phyloP scores from a whole-genome alignment of 805 yeast genomes.

The Starmerella gropengiesseri region DNA sequence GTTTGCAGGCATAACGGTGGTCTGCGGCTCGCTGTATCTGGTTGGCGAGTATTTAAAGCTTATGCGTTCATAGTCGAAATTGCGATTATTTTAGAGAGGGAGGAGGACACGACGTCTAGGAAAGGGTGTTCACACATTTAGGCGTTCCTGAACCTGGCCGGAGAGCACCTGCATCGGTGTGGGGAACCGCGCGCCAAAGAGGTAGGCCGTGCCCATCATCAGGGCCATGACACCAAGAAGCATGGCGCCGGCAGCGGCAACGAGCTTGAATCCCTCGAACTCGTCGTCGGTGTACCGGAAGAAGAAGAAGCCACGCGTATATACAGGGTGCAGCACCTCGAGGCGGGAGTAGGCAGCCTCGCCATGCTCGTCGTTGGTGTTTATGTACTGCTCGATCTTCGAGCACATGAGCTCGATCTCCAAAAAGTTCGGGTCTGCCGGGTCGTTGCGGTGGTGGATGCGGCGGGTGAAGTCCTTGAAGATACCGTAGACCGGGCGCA shows the following conservation, averaged over 20 bases:
- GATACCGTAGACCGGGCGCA: constrained; percentile 63
- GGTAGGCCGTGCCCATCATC: constrained; percentile 20
- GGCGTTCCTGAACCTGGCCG: too few relatives aligned
- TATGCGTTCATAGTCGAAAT: too few relatives aligned
- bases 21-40: constrained; percentile 64
- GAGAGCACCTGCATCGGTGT: constrained; percentile 12
- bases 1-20: constrained; percentile 32
- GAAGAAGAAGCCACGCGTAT: background rate
- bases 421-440: constrained; percentile 76
- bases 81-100: too few relatives aligned
- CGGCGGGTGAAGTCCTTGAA: constrained; percentile 62
- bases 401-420: constrained; percentile 77
- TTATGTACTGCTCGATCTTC: constrained; percentile 79
- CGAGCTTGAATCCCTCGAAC: constrained; percentile 14
- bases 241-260: constrained; percentile 12
- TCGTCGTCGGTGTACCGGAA: constrained; percentile 13
- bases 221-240: constrained; percentile 10
- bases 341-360: constrained; percentile 12
- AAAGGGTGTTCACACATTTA: too few relatives aligned
- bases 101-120: too few relatives aligned
- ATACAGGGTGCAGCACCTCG: constrained; percentile 3
- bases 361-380: constrained; percentile 29
- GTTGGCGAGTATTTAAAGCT: constrained; percentile 39
- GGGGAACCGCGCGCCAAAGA: constrained; percentile 19
- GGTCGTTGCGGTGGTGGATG: constrained; percentile 70